Evolutionary conservation across 2,329 filamentous ascomycete genomes (phyloP).

Genomic region (Corynespora cassiicola): DNA sequence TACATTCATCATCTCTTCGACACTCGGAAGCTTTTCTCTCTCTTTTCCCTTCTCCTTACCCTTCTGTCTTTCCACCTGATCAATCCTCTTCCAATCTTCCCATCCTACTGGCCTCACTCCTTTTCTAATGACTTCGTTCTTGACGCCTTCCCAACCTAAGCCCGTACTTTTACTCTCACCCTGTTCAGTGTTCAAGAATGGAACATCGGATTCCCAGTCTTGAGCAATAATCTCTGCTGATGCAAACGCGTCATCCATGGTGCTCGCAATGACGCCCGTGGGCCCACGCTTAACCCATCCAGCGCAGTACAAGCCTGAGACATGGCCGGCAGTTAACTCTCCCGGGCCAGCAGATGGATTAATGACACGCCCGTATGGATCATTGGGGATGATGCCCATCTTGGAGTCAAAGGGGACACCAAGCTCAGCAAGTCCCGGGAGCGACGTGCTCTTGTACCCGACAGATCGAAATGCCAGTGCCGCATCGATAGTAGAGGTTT

Average conservation of each 20-base stretch:
- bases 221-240: constrained; percentile 82
- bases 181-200: constrained; percentile 56
- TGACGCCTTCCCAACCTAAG: constrained; percentile 80
- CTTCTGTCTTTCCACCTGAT: constrained; percentile 73
- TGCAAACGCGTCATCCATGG: constrained; percentile 92
- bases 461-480: constrained; percentile 89
- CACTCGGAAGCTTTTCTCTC: constrained; percentile 70
- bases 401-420: constrained; percentile 79
- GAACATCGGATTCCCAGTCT: constrained; percentile 69
- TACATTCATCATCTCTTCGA: constrained; percentile 64
- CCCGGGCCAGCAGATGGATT: constrained; percentile 44
- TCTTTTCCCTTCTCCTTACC: constrained; percentile 75
- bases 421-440: constrained; percentile 76
- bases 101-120: constrained; percentile 74
- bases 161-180: constrained; percentile 46
- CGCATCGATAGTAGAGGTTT: constrained; percentile 64
- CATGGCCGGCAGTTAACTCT: constrained; percentile 53
- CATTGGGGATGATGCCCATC: constrained; percentile 81
- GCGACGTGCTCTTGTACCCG: constrained; percentile 82
- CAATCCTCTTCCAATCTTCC: constrained; percentile 87
- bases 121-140: constrained; percentile 61
- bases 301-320: constrained; percentile 85
- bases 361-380: constrained; percentile 76
- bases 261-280: constrained; percentile 93
- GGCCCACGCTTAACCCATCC: constrained; percentile 97